Evolutionary conservation across 352 stramenopile species (phyloP).

Genomic region (Pythium plurisporium): DNA sequence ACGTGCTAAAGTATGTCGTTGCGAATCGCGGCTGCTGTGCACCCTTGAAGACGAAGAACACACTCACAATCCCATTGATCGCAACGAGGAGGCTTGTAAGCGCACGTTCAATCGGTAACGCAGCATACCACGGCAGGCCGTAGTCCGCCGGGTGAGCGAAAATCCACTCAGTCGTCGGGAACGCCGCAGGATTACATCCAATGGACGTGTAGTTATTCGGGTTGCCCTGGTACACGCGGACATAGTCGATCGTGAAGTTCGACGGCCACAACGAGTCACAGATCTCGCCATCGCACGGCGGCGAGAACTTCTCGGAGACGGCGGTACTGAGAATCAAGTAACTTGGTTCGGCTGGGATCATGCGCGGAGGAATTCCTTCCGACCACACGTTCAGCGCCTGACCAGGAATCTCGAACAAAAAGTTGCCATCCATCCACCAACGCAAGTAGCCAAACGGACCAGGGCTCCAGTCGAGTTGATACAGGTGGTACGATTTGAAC

Average conservation of each 20-base stretch:
- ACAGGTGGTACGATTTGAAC: conserved; percentile 92
- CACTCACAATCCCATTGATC: conserved; percentile 47
- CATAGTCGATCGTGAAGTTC: conserved; percentile 94
- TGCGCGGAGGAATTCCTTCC: conserved; percentile 55
- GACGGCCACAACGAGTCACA: conserved; percentile 91
- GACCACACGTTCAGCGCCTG: conserved; percentile 79
- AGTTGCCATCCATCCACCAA: conserved; percentile 92
- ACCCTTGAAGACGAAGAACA: conserved; percentile 60
- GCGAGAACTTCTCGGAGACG: conserved; percentile 94
- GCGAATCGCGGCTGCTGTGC: conserved; percentile 46
- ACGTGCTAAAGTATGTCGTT: conserved; percentile 45
- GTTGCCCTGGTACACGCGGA: conserved; percentile 93
- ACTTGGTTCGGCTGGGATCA: conserved; percentile 94
- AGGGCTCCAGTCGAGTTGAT: conserved; percentile 95
- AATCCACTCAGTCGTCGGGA: conserved; percentile 91
- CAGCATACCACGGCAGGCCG: conserved; percentile 79
- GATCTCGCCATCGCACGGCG: conserved; percentile 88
- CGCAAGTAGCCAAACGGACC: conserved; percentile 89
- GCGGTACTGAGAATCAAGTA: conserved; percentile 98
- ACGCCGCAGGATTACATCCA: conserved; percentile 90
- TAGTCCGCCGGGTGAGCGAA: conserved; percentile 82
- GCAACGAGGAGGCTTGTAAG: conserved; percentile 50
- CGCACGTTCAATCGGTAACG: conserved; percentile 43
- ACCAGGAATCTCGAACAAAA: conserved; percentile 92
- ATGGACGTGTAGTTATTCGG: conserved; percentile 88